Percentiles rank a stretch among this genome's conserved stretches.
These are phyloP conservation scores for Skeletonema menzelii DNA, from an alignment of 108 stramenopile species.

Conservation along the genomic window DNA sequence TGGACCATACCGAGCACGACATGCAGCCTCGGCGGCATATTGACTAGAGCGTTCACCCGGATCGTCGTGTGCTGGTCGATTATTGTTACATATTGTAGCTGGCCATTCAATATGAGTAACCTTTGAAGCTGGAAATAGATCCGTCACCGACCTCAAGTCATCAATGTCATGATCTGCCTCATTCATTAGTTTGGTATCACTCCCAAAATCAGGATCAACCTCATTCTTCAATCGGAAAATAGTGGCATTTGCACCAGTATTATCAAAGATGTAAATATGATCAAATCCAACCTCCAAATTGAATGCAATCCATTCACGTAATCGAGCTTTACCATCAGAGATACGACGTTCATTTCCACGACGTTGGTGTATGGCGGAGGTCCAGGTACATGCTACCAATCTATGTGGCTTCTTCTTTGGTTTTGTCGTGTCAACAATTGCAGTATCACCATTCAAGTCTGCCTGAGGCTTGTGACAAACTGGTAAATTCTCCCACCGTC, in stretches of 20 bases:
- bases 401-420: slow-evolving; percentile 36
- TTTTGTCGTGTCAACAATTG: not conserved
- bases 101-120: slow-evolving; percentile 59
- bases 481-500: slow-evolving; percentile 56
- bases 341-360: slow-evolving; percentile 62
- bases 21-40: slow-evolving; percentile 55
- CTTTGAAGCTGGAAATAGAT: slow-evolving; percentile 58
- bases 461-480: slow-evolving; percentile 18
- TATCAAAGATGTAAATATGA: slow-evolving; percentile 44
- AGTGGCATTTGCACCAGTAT: slow-evolving; percentile 54
- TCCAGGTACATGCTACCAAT: slow-evolving; percentile 76
- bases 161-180: slow-evolving; percentile 8
- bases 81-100: slow-evolving; percentile 54
- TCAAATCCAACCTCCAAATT: slow-evolving; percentile 45
- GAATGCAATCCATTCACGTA: slow-evolving; percentile 50
- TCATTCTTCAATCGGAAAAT: slow-evolving; percentile 52
- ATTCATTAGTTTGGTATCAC: not conserved
- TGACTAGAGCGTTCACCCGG: slow-evolving; percentile 51
- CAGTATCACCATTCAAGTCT: not conserved
- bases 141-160: slow-evolving; percentile 47
- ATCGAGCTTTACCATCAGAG: slow-evolving; percentile 36
- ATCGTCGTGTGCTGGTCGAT: slow-evolving; percentile 50
- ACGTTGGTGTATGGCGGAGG: slow-evolving; percentile 57
- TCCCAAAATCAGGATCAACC: slow-evolving; percentile 26
- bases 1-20: slow-evolving; percentile 46